These are phyloP conservation scores for Debaryomyces castellii DNA, from an alignment of 805 yeast species.

Conservation along the genomic window DNA sequence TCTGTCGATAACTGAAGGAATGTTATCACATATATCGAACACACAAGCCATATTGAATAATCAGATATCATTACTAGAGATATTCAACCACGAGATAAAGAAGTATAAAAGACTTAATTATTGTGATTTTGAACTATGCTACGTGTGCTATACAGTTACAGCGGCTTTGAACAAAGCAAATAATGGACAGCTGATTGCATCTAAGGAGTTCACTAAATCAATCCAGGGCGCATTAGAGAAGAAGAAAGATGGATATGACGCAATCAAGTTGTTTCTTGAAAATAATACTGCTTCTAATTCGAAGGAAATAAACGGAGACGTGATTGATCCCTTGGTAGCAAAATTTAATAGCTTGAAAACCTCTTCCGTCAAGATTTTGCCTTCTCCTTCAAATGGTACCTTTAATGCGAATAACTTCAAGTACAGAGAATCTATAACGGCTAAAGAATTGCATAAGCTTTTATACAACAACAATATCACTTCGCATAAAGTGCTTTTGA, in stretches of 20 bases:
- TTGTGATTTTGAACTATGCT: slow-evolving; percentile 40
- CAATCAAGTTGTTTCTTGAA: slow-evolving; percentile 1
- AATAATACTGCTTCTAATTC: background rate
- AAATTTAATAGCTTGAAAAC: slow-evolving; percentile 21
- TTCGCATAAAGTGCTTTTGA: slow-evolving; percentile 44
- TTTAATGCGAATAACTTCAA: slow-evolving; percentile 6
- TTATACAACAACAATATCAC: slow-evolving; percentile 4
- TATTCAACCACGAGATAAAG: slow-evolving; percentile 31
- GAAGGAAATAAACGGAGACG: background rate
- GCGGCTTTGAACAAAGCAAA: slow-evolving; percentile 8
- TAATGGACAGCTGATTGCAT: slow-evolving; percentile 8
- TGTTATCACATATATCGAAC: slow-evolving; percentile 10
- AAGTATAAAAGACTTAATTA: slow-evolving; percentile 25
- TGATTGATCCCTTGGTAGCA: slow-evolving; percentile 23
- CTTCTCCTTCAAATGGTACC: background rate
- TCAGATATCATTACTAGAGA: slow-evolving; percentile 33
- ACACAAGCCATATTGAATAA: slow-evolving; percentile 20
- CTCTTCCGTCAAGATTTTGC: background rate
- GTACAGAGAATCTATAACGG: slow-evolving; percentile 17
- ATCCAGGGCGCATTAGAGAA: slow-evolving; percentile 15
- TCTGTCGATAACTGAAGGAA: slow-evolving; percentile 5
- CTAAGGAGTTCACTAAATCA: slow-evolving; percentile 15
- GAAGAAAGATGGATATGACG: slow-evolving; percentile 12
- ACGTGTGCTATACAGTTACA: slow-evolving; percentile 21
- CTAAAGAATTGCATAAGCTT: slow-evolving; percentile 15